A percentile compares a stretch with the other conserved stretches of the same genome.
phyloP scores from a whole-genome alignment of 2,329 filamentous ascomycete species.

The Apiospora hydei region DNA sequence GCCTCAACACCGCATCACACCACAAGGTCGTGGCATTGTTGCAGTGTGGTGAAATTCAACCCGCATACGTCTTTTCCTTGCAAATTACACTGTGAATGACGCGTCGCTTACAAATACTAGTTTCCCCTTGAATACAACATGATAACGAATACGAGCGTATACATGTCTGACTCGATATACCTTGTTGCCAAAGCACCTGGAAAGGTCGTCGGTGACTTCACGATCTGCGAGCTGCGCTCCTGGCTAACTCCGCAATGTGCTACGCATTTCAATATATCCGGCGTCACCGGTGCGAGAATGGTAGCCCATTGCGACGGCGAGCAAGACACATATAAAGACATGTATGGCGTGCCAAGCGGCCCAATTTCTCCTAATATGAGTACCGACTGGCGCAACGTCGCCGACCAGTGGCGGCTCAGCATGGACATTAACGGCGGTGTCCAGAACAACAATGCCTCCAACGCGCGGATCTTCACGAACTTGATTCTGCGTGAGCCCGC shows the following conservation, averaged over 20 bases:
- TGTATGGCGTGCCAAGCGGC: slow-evolving; percentile 47
- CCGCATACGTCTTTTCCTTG: neutral
- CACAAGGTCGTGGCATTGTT: neutral
- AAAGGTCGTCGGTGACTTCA: slow-evolving; percentile 56
- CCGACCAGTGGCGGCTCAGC: slow-evolving; percentile 59
- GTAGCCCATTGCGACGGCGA: slow-evolving; percentile 67
- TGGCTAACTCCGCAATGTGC: slow-evolving; percentile 71
- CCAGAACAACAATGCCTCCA: slow-evolving; percentile 63
- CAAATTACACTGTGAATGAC: neutral
- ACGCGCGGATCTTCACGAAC: slow-evolving; percentile 64
- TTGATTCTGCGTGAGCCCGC: slow-evolving; percentile 50
- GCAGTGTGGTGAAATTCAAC: neutral
- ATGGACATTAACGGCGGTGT: slow-evolving; percentile 65
- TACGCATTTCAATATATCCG: slow-evolving; percentile 65
- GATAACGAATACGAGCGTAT: slow-evolving; percentile 61
- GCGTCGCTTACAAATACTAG: slow-evolving; percentile 38
- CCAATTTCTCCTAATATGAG: slow-evolving; percentile 40
- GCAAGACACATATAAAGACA: slow-evolving; percentile 62
- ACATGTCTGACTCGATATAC: slow-evolving; percentile 64
- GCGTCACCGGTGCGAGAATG: slow-evolving; percentile 65
- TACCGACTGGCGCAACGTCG: slow-evolving; percentile 63
- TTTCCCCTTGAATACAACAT: slow-evolving; percentile 72
- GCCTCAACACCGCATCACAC: neutral
- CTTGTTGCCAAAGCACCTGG: slow-evolving; percentile 61
- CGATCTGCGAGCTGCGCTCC: slow-evolving; percentile 72